A percentile compares a stretch with the other conserved stretches of the same genome.
phyloP scores from a whole-genome alignment of 2,329 filamentous ascomycete species.

The Diatrype stigma region DNA sequence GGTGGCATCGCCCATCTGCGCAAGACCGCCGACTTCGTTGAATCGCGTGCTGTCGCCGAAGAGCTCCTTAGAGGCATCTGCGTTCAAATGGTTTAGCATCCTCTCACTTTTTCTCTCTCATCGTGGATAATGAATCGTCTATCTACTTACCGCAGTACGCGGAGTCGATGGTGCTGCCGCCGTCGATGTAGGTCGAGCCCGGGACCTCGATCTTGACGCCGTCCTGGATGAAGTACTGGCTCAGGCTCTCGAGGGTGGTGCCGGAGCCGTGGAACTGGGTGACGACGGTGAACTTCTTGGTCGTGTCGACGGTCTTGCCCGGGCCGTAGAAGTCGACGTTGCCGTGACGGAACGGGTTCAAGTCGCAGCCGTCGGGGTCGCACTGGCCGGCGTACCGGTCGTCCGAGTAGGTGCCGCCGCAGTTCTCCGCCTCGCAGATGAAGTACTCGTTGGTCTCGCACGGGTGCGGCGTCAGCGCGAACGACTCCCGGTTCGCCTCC shows the following conservation, averaged over 20 bases:
- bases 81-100: not conserved
- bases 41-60: conserved; percentile 50
- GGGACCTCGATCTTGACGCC: conserved; percentile 42
- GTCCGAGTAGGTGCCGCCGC: conserved; percentile 40
- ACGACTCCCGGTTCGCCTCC: conserved; percentile 57
- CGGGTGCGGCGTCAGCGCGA: conserved; percentile 55
- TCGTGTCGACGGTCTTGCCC: conserved; percentile 50
- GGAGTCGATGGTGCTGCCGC: conserved; percentile 39
- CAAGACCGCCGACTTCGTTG: conserved; percentile 45
- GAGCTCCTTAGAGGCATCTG: conserved; percentile 40
- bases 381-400: conserved; percentile 53
- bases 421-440: conserved; percentile 40
- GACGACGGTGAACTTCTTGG: conserved; percentile 52
- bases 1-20: conserved; percentile 47
- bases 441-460: conserved; percentile 43
- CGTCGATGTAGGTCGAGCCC: conserved; percentile 30
- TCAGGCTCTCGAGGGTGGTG: conserved; percentile 45
- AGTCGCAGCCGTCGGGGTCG: conserved; percentile 61
- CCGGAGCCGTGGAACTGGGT: conserved; percentile 53
- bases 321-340: conserved; percentile 55
- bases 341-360: conserved; percentile 59
- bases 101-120: not conserved
- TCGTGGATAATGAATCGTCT: not conserved
- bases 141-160: conserved; percentile 41
- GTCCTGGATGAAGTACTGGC: conserved; percentile 54